Base-by-base conservation (phyloP, 108 stramenopile species). In the Cylindrotheca closterium region DNA sequence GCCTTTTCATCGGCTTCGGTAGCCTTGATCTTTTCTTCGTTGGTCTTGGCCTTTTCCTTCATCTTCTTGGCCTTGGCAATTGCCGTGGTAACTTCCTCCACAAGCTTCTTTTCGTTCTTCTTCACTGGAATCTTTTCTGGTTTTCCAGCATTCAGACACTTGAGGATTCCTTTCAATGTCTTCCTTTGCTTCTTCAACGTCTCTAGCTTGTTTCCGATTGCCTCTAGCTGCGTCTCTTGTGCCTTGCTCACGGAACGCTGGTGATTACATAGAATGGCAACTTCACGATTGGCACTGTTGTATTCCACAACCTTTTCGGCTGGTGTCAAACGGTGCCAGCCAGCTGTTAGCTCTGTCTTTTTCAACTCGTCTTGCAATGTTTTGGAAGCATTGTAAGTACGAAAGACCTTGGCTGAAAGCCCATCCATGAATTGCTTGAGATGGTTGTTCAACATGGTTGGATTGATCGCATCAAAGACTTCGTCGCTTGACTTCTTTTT, bases 201-300 rank as follows among this genome's bases (percentile, higher is more conserved):
- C 27, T 80, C 86, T 26, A 99, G 70, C 48, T 87, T 88, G 15
- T 42, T 78, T 17, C 84, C 88, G 32, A 92, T 68, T 47, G 59
- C 86, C 58, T 93, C 96, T 8, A 97, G 65, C 42, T 81, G 77
- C 0, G 86, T 87, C 71, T 96, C 96, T 51, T 94, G 91, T 4
- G 93, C 90, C 72, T 98, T 98, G 72, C 93, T 96, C 47, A 98
- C 97, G 46, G 98, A 94, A 58, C 86, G 82, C 70, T 99, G 99
- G 73, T 99, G 99, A 74, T 99, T 99, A 78, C 99, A 99, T 29
- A 99, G 81, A 56, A 99, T 99, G 19, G 99, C 98, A 46, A 99
- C 99, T 79, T 95, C 82, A 2, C 98, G 87, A 84, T 99, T 99
- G 47, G 99, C 99, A 58, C 91, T 95, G 71, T 99, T 98, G 91